A percentile compares a stretch with the other conserved stretches of the same genome.
phyloP scores from a whole-genome alignment of 2,329 filamentous ascomycete species.

The Dendrostoma leiphaemia region DNA sequence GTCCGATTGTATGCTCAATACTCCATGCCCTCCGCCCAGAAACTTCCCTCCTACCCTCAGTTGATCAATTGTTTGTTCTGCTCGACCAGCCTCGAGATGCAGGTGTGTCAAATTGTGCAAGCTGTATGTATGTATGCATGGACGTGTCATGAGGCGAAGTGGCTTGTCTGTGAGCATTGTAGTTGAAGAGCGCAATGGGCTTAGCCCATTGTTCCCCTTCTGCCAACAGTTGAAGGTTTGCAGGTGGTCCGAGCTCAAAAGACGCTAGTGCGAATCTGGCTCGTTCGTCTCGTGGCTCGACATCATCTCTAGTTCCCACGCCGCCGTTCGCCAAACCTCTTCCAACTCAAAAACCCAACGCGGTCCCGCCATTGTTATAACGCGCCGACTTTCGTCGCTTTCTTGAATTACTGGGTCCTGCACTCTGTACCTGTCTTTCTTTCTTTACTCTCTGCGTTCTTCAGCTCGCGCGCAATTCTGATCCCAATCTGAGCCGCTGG shows the following conservation, averaged over 20 bases:
- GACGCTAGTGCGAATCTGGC: neutral
- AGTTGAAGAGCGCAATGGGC: too few relatives aligned
- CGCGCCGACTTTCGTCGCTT: neutral
- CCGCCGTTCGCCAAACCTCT: neutral
- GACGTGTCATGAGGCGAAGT: neutral
- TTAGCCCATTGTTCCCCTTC: too few relatives aligned
- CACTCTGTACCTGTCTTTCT: neutral
- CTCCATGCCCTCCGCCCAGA: too few relatives aligned
- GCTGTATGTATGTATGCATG: too few relatives aligned
- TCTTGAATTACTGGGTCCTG: neutral
- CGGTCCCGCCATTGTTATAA: constrained; percentile 1
- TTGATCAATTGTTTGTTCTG: too few relatives aligned
- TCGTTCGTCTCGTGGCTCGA: neutral
- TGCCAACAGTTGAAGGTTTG: neutral
- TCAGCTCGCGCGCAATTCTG: neutral
- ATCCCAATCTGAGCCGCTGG: constrained; percentile 1
- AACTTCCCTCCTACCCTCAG: too few relatives aligned
- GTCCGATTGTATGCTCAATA: too few relatives aligned
- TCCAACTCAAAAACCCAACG: neutral
- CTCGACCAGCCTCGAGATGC: too few relatives aligned
- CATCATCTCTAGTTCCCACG: neutral
- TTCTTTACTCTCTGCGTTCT: neutral
- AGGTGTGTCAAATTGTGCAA: too few relatives aligned
- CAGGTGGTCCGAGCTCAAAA: neutral
- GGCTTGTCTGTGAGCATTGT: neutral